A percentile compares a stretch with the other conserved stretches of the same genome.
These are phyloP conservation scores for Cytospora piceae DNA, from an alignment of 2,329 filamentous ascomycete genomes.

Conservation along the genomic window DNA sequence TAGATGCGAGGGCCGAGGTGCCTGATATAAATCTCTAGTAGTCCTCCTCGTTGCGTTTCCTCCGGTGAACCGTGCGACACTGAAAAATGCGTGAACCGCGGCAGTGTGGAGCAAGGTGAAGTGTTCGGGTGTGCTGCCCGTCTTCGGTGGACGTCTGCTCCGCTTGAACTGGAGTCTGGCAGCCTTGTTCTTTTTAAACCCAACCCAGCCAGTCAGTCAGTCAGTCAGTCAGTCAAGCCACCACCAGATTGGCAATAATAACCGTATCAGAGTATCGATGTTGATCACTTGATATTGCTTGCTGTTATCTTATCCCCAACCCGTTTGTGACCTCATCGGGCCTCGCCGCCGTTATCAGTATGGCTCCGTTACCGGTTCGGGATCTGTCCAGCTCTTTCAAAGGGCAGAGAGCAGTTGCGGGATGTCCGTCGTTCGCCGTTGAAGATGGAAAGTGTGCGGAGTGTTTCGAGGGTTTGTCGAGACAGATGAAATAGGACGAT, in stretches of 20 bases:
- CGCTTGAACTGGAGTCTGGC: constrained; percentile 7
- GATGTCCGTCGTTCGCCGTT: neutral
- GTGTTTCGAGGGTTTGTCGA: neutral
- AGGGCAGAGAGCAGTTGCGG: neutral
- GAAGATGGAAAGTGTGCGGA: neutral
- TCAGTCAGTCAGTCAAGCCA: constrained; percentile 5
- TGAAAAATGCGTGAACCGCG: constrained; percentile 9
- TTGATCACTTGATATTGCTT: constrained; percentile 9
- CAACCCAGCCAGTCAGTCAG: constrained; percentile 2
- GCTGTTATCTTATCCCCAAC: constrained; percentile 2
- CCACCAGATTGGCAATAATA: constrained; percentile 7
- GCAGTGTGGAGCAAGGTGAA: constrained; percentile 19
- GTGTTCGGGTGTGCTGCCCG: constrained; percentile 10
- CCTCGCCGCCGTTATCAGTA: constrained; percentile 1
- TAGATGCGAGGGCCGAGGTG: constrained; percentile 22
- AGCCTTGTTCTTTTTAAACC: constrained; percentile 10
- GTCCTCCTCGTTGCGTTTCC: neutral
- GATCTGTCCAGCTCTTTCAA: neutral
- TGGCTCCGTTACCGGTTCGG: neutral
- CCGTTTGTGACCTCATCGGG: constrained; percentile 20
- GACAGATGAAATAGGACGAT: neutral
- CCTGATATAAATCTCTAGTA: constrained; percentile 6
- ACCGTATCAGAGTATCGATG: constrained; percentile 8
- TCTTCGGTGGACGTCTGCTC: constrained; percentile 14
- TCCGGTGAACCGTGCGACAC: neutral